Conservation (phyloP, 2,329 filamentous ascomycete species). For the Chaetothyriales sp. region DNA sequence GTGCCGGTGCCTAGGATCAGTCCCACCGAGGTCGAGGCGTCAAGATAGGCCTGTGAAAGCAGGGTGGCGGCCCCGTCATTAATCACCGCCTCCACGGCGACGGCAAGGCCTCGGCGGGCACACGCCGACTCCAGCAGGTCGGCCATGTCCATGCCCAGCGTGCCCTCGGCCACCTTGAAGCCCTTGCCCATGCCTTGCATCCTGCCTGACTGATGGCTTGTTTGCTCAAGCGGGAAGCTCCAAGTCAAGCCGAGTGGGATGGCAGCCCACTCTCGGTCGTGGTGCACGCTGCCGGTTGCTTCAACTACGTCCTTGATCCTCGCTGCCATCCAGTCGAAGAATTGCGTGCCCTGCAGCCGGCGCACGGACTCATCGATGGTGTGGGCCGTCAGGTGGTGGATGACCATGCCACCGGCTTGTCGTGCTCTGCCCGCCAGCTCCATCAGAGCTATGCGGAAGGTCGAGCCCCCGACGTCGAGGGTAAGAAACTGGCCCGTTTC, state of each 20-base stretch:
- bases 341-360: slow-evolving; percentile 40
- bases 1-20: slow-evolving; percentile 53
- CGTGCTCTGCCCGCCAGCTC: slow-evolving; percentile 36
- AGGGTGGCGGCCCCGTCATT: slow-evolving; percentile 51
- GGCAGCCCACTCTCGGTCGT: slow-evolving; percentile 27
- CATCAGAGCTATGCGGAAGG: slow-evolving; percentile 49
- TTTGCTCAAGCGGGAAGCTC: slow-evolving; percentile 55
- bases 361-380: slow-evolving; percentile 45
- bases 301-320: slow-evolving; percentile 32
- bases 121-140: slow-evolving; percentile 48
- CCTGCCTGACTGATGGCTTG: slow-evolving; percentile 43
- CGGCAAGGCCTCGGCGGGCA: slow-evolving; percentile 39
- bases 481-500: slow-evolving; percentile 49
- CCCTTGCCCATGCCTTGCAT: slow-evolving; percentile 53
- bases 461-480: slow-evolving; percentile 54
- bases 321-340: slow-evolving; percentile 55
- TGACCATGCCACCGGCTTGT: slow-evolving; percentile 35
- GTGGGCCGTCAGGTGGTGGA: slow-evolving; percentile 41
- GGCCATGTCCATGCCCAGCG: slow-evolving; percentile 46
- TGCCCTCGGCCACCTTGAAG: slow-evolving; percentile 46
- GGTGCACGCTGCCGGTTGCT: slow-evolving; percentile 24
- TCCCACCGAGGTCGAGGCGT: slow-evolving; percentile 47
- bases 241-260: slow-evolving; percentile 50
- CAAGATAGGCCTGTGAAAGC: slow-evolving; percentile 48
- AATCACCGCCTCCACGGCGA: slow-evolving; percentile 48